Base-by-base conservation (phyloP, 2,329 filamentous ascomycete species). In the Venturiaceae sp. region DNA sequence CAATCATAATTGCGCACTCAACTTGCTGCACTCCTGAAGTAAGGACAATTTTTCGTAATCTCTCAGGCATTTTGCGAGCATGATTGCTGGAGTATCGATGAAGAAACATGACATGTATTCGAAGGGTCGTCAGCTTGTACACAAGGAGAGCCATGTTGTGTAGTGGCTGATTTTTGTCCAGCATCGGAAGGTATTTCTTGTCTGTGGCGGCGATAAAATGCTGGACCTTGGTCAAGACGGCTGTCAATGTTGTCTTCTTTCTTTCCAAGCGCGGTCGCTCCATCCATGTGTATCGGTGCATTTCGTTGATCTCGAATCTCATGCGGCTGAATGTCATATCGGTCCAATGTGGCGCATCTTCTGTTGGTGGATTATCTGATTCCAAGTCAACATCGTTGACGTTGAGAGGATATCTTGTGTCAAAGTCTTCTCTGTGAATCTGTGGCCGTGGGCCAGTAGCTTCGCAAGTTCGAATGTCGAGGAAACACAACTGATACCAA, bases 401-500 rank as follows among this genome's bases (percentile, higher is more conserved):
- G 66, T 90, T 90, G 11, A 87, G 72, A 0, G 88, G 88, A 28
- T 90, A 78, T 61, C 81, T 83, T 0, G 87, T 90, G 64, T 90
- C 86, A 68, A 86, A 91, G 65, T 91, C 87, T 23, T 88, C 86
- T 39, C 80, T 77, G n/a, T 85, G 80, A 57, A 91, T 89, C 56
- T 83, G 80, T 0, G 86, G 85, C 26, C 84, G 79, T 8, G 87
- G 87, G 0, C 87, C 88, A 62, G 88, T 87, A 1, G 84, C 82
- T 70, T 91, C 87, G 65, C 83, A 88, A 0, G 87, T 90, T 39
- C 86, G 79, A 59, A 90, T 80, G 67, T 91, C 88, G 8, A 92
- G 76, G 67, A 88, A 88, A 69, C 86, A 90, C 21, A 92, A 77
- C 65, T 91, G 87, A 67, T 90, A 85, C 88, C 87, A 91, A 34